Evolutionary conservation across 2,329 filamentous ascomycete genomes (phyloP), one percentile per base, ranked within the genome.

Genomic region (Monosporascus sp.): DNA sequence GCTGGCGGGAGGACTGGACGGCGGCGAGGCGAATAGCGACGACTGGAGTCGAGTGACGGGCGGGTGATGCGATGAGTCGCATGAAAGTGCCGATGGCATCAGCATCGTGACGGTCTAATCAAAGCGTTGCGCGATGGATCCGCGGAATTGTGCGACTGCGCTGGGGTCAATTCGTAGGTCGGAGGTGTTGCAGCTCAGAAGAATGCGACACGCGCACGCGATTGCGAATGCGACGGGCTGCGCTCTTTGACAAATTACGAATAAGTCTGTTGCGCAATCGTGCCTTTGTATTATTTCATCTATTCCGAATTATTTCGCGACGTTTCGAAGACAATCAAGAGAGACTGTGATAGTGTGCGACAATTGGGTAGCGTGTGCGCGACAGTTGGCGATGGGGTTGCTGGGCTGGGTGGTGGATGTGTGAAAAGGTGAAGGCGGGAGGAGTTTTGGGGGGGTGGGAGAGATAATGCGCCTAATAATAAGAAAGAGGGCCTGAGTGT

Each of bases 21-120:
- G 82, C 48, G 83, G 83, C 50, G 82, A 84, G 56, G 78, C 76
- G 66, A 84, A 77, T 63, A 80, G 72, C 45, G 76, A 65, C 31
- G 74, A 64, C 58, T 77, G 75, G 6, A 77, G 74, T 57, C 74
- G 75, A 47, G 73, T 71, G 60, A 70, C 66, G 46, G 69, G 69
- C 52, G 72, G 64, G 53, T 75, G 77, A 54, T 75, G 77, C 72
- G 77, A 76, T 64, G 75, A 67, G 65, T 83, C 81, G 77, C 81
- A 83, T 31, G 77, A 71, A 45, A 84, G 68, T 37, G 81, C 78
- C 31, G 81, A 84, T 20, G 81, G 81, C 56, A 84, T 75, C 54
- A 84, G 69, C 82, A 85, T 85, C 22, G 58, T 73, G 57, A 53
- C 49, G 48, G 52, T n/a, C 45, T 53, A 35, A 5, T 51, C 25